Percentiles rank a stretch among this genome's conserved stretches.
phyloP scores from a whole-genome alignment of 805 yeast genomes.

The Starmerella khaoyaiensis region DNA sequence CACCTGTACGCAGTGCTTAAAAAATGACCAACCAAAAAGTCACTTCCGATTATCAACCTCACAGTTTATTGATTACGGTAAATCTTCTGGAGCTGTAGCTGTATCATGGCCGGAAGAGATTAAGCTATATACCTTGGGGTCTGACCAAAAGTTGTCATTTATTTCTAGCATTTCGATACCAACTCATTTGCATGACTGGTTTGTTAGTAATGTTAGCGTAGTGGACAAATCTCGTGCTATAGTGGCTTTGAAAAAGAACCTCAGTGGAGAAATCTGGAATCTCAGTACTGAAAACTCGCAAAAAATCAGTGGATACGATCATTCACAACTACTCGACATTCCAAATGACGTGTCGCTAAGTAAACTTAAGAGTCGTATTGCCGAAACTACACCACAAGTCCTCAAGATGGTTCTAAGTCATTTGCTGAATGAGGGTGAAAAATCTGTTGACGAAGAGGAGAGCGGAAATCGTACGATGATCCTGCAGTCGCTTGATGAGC shows the following conservation, averaged over 20 bases:
- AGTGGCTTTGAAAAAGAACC: constrained; percentile 16
- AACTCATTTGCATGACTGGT: constrained; percentile 13
- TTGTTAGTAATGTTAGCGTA: constrained; percentile 8
- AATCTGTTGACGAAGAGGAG: neutral
- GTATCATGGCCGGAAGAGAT: constrained; percentile 10
- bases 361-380: neutral
- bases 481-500: neutral
- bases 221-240: constrained; percentile 3
- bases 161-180: neutral
- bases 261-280: constrained; percentile 9
- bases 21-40: neutral
- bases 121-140: constrained; percentile 1
- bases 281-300: neutral
- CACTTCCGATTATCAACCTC: constrained; percentile 15
- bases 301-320: constrained; percentile 8
- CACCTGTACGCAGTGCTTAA: constrained; percentile 20
- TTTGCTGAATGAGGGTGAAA: neutral
- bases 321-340: constrained; percentile 3
- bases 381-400: neutral
- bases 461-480: neutral
- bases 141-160: neutral
- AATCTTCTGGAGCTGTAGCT: constrained; percentile 1
- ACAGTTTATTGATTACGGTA: constrained; percentile 5
- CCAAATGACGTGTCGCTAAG: constrained; percentile 1
- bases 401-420: constrained; percentile 1